A percentile compares a stretch with the other conserved stretches of the same genome.
These are phyloP conservation scores for Porpolomopsis calyptriformis DNA, from an alignment of 768 basidiomycete species.

Conservation along the genomic window DNA sequence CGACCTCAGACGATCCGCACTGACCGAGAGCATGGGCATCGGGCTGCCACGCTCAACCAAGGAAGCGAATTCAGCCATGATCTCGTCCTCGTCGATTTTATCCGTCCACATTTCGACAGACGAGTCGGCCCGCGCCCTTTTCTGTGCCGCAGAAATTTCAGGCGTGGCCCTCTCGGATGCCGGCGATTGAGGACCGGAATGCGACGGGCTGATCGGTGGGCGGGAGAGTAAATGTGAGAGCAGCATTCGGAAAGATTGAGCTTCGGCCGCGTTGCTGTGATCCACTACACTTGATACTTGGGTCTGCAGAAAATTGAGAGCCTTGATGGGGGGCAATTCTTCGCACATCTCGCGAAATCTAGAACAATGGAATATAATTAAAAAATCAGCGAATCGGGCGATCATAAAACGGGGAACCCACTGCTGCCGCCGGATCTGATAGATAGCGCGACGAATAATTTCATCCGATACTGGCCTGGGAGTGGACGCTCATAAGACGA, in stretches of 20 bases:
- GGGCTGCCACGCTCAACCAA: not conserved
- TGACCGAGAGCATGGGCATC: slow-evolving; percentile 6
- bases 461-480: slow-evolving; percentile 52
- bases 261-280: slow-evolving; percentile 51
- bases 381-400: not conserved
- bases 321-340: slow-evolving; percentile 46
- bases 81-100: slow-evolving; percentile 25
- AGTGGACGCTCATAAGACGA: not conserved
- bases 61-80: slow-evolving; percentile 14
- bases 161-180: slow-evolving; percentile 14
- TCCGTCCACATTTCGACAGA: slow-evolving; percentile 36
- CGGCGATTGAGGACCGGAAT: slow-evolving; percentile 10
- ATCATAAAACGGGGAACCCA: slow-evolving; percentile 24
- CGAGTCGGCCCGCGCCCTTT: slow-evolving; percentile 34
- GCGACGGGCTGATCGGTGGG: slow-evolving; percentile 14
- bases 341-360: slow-evolving; percentile 83
- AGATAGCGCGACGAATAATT: slow-evolving; percentile 52
- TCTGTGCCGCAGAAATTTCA: slow-evolving; percentile 30
- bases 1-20: slow-evolving; percentile 11
- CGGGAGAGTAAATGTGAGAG: slow-evolving; percentile 53
- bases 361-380: not conserved
- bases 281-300: slow-evolving; percentile 65
- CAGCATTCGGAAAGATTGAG: slow-evolving; percentile 51
- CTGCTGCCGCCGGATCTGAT: slow-evolving; percentile 64
- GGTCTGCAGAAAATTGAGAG: slow-evolving; percentile 60